Evolutionary conservation across 768 basidiomycete species (phyloP), one percentile per base, ranked within the genome.

Genomic region (Leccinum truebloodii): DNA sequence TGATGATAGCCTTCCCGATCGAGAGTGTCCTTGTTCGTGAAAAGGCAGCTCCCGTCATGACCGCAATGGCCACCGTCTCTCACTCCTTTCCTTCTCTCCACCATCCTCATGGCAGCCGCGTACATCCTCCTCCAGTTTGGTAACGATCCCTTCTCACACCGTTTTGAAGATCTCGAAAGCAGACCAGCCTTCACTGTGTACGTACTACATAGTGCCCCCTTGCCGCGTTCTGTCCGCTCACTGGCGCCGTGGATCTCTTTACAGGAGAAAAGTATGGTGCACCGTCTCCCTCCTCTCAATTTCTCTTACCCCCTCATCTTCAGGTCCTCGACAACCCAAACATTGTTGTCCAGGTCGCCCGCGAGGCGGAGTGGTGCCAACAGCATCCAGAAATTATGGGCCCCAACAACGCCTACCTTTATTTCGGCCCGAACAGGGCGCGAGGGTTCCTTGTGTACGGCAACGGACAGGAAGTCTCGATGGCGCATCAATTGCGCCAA

Each of bases 401-500:
- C n/a, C 90, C 90, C n/a, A 83, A 80, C 60, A 87, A 83, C 44
- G 85, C 90, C 6, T 90, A 81, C 69, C 82, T 91, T 62, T 92
- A 90, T 68, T 85, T 92, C 60, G 90, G 90, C 1, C 89, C 90
- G 6, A 77, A 78, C 46, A 81, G 78, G 57, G 65, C 78, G 3
- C 81, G 83, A 4, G 90, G 90, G 3, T 85, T 85, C 65, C 74
- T 91, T 55, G 80, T 83, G 48, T 91, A 90, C 59, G 90, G 90
- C 4, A 88, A 86, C 59, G 84, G 83, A 62, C 76, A 78, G 22
- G 80, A 79, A 30, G 70, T 80, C 44, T 74, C 80, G 6, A 92
- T 93, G 90, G 71, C 73, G 3, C 78, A 84, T 63, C 77, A 83
- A 35, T 71, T 85, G 46, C 78, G 81, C 20, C 85, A 84, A 63